phyloP scores from a whole-genome alignment of 176 grass and related monocot genomes.

The maize (Zea mays) region DNA sequence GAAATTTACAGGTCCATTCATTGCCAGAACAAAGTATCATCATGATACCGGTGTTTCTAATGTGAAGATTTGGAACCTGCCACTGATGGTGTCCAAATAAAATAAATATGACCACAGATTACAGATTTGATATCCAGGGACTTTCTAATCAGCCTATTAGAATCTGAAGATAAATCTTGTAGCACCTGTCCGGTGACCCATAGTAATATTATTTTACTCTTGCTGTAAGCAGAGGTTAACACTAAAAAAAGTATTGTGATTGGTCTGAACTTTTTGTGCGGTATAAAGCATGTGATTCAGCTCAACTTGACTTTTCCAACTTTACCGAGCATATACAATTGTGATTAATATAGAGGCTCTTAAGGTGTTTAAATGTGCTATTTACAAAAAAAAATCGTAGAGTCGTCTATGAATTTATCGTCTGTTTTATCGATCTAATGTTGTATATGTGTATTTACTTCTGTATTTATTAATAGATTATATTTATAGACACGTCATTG shows the following conservation, averaged over 20 bases:
- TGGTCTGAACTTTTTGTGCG: not conserved
- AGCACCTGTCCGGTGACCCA: not conserved
- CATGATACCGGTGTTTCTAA: conserved; percentile 15
- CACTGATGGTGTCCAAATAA: not conserved
- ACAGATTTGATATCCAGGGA: not conserved
- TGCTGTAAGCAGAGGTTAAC: not conserved
- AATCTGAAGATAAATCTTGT: conserved; percentile 22
- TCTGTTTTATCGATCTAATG: too few species aligned
- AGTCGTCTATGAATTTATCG: too few species aligned
- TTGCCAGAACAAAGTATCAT: conserved; percentile 3
- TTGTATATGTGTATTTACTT: too few species aligned
- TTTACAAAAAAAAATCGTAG: too few species aligned
- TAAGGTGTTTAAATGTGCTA: too few species aligned
- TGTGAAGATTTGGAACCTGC: conserved; percentile 2
- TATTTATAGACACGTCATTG: too few species aligned
- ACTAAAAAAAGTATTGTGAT: not conserved
- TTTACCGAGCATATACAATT: not conserved
- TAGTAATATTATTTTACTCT: not conserved
- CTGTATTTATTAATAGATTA: too few species aligned
- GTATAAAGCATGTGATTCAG: not conserved
- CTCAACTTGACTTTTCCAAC: not conserved
- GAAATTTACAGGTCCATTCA: conserved; percentile 36
- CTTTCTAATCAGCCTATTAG: not conserved
- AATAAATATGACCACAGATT: conserved; percentile 11
- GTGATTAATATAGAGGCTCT: too few species aligned